Conservation (phyloP, 257 asterid genomes). For the Scutellaria galericulata region DNA sequence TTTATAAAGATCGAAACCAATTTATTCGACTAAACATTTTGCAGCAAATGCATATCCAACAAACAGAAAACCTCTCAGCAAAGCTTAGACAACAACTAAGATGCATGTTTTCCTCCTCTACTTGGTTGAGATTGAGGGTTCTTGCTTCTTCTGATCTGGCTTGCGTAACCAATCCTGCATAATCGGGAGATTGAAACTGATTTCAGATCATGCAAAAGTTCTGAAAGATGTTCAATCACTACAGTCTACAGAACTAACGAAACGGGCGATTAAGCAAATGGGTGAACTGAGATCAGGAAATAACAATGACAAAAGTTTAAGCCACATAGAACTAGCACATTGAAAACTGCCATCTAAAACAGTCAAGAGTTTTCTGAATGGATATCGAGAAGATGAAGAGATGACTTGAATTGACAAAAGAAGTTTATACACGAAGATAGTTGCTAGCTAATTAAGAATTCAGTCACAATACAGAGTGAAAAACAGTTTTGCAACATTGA, state of each 20-base stretch:
- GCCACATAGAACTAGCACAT: not conserved
- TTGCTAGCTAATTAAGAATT: not conserved
- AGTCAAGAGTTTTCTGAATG: constrained; percentile 8
- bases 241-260: not conserved
- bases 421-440: not conserved
- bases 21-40: constrained; percentile 38
- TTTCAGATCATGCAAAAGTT: not conserved
- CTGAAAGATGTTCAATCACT: not conserved
- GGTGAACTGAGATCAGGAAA: not conserved
- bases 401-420: not conserved
- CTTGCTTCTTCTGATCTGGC: constrained; percentile 51
- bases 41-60: constrained; percentile 30
- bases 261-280: not conserved
- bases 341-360: not conserved
- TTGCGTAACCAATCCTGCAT: constrained; percentile 59
- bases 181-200: constrained; percentile 7
- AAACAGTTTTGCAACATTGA: not conserved
- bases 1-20: not conserved
- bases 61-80: constrained; percentile 12
- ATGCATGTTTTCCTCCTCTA: constrained; percentile 35
- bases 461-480: not conserved
- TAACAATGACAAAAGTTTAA: not conserved
- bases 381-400: constrained; percentile 5
- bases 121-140: constrained; percentile 46
- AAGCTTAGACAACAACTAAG: constrained; percentile 14